Percentiles rank a stretch among this genome's conserved stretches.
Evolutionary conservation across 2,329 filamentous ascomycete genomes (phyloP).

Genomic region (Trichoderma sp.): DNA sequence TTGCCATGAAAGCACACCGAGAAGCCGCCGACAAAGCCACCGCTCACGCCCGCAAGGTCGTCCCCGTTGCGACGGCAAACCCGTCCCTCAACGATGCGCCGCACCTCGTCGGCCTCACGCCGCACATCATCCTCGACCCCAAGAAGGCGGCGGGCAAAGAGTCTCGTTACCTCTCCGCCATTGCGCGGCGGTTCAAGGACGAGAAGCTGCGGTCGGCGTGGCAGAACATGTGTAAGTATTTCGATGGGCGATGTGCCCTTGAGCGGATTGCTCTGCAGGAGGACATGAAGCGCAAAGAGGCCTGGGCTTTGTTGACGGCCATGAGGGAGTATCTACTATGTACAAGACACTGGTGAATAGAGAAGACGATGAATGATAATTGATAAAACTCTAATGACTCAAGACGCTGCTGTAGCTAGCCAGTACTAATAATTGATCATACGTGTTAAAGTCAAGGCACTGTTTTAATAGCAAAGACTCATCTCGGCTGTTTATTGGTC

Average conservation of each 20-base stretch:
- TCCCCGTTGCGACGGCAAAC: constrained; percentile 50
- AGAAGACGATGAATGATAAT: neutral
- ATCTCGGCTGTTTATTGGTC: constrained; percentile 18
- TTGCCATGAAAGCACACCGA: constrained; percentile 54
- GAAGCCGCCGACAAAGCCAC: constrained; percentile 57
- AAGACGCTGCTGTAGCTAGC: neutral
- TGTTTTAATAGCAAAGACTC: neutral
- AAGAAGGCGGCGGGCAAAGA: constrained; percentile 76
- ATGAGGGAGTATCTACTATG: constrained; percentile 68
- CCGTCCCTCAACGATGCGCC: constrained; percentile 56
- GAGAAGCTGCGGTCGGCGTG: constrained; percentile 64
- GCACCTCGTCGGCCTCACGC: constrained; percentile 56
- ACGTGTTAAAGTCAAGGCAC: neutral
- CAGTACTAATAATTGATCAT: neutral
- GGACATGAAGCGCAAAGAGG: constrained; percentile 79
- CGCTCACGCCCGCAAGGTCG: constrained; percentile 51
- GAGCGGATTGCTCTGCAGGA: constrained; percentile 86
- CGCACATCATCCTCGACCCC: constrained; percentile 73
- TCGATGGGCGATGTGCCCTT: constrained; percentile 80
- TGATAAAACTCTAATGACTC: neutral
- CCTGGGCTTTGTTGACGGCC: constrained; percentile 64
- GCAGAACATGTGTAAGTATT: constrained; percentile 75
- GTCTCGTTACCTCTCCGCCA: constrained; percentile 66
- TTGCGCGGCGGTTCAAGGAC: constrained; percentile 53
- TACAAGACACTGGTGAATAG: constrained; percentile 65